These are phyloP conservation scores for Oleoguttula mirabilis DNA, from an alignment of 495 filamentous ascomycete species.

Conservation along the genomic window DNA sequence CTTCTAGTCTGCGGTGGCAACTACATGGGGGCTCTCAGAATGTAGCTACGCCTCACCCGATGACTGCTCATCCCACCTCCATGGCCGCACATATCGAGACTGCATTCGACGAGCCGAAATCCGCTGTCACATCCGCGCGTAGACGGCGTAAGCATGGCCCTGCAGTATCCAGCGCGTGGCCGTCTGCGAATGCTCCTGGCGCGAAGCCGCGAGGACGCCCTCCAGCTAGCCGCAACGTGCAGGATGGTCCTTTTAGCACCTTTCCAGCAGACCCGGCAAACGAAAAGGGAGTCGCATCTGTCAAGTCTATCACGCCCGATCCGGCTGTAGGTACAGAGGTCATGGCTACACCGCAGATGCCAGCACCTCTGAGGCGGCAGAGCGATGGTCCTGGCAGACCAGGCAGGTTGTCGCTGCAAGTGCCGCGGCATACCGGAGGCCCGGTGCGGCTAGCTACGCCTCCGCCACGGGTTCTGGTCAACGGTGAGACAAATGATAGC, in stretches of 20 bases:
- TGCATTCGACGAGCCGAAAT: conserved; percentile 50
- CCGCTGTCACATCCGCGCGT: conserved; percentile 49
- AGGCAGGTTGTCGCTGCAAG: conserved; percentile 56
- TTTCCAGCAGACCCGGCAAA: conserved; percentile 61
- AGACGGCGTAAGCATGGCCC: conserved; percentile 68
- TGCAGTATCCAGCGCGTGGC: conserved; percentile 91
- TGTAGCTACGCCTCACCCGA: conserved; percentile 58
- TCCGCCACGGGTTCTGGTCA: conserved; percentile 13
- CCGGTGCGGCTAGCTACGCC: conserved; percentile 59
- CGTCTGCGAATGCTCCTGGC: conserved; percentile 50
- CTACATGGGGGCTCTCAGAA: conserved; percentile 36
- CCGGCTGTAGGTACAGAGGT: neutral
- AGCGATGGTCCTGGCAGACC: conserved; percentile 20
- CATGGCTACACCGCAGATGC: conserved; percentile 14
- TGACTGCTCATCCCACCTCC: conserved; percentile 39
- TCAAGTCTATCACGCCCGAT: conserved; percentile 1
- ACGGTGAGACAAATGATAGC: conserved; percentile 11
- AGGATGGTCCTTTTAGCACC: conserved; percentile 72
- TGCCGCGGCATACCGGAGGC: conserved; percentile 61
- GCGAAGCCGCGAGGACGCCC: conserved; percentile 78
- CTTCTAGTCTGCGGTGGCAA: conserved; percentile 36
- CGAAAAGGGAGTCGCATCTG: conserved; percentile 7
- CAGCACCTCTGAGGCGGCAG: conserved; percentile 21
- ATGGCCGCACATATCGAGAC: conserved; percentile 36
- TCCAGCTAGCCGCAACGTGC: conserved; percentile 61